These are phyloP conservation scores for Elaphomyces granulatus DNA, from an alignment of 495 filamentous ascomycete species.

Conservation along the genomic window DNA sequence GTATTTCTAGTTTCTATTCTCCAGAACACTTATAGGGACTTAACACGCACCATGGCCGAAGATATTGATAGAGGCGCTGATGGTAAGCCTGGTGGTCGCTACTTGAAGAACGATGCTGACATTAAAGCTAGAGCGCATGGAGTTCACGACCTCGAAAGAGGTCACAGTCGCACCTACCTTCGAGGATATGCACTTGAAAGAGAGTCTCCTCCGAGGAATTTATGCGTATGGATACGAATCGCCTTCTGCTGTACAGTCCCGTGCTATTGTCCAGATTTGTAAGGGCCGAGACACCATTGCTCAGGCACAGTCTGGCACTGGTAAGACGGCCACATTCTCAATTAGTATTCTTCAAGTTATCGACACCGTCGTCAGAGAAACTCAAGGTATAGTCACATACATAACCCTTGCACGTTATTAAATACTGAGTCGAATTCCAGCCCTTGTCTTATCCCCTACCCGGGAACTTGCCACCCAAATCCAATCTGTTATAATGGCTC, in stretches of 20 bases:
- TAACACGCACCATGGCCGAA: constrained; percentile 58
- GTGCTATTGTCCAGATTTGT: constrained; percentile 97
- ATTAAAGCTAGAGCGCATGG: constrained; percentile 60
- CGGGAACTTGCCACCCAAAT: constrained; percentile 97
- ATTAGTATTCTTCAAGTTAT: constrained; percentile 95
- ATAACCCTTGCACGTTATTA: constrained; percentile 8
- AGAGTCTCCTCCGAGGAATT: constrained; percentile 90
- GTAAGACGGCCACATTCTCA: constrained; percentile 98
- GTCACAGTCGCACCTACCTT: constrained; percentile 68
- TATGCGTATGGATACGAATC: constrained; percentile 99
- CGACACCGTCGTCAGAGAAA: constrained; percentile 69
- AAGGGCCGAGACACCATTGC: constrained; percentile 98
- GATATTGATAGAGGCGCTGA: constrained; percentile 88
- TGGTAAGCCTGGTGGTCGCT: constrained; percentile 26
- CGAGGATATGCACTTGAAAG: constrained; percentile 79
- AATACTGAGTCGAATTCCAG: constrained; percentile 24
- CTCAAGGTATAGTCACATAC: constrained; percentile 42
- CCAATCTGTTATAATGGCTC: constrained; percentile 90
- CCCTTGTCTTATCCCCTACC: constrained; percentile 92
- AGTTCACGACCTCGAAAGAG: constrained; percentile 96
- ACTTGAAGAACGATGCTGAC: constrained; percentile 14
- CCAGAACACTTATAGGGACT: too few relatives aligned
- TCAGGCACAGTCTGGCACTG: constrained; percentile 97
- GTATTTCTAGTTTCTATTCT: too few relatives aligned
- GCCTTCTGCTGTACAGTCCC: constrained; percentile 90